Base-by-base conservation (phyloP, 768 basidiomycete species). In the Termitomyces heimii region DNA sequence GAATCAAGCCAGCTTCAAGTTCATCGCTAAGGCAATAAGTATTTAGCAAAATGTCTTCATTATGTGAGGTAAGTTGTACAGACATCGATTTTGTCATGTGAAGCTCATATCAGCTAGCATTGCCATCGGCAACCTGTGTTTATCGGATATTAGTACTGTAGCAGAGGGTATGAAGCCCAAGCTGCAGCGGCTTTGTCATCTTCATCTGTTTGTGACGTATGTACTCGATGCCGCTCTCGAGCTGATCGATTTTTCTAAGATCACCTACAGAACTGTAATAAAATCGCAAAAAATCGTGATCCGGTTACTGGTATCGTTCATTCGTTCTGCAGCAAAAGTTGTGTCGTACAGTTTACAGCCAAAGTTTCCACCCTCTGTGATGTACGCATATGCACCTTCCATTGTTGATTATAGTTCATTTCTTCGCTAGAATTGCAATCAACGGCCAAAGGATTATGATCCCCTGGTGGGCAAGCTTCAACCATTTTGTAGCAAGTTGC, bases 381-480 rank as follows among this genome's bases (percentile, higher is more conserved):
- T 56, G 83, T 84, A 66, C 44, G 77, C 67, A 10, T 40, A n/a
- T 52, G 26, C 22, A 5, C 14, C 12, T 35, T 37, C 10, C 13
- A 26, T 9, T 5, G 18, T 37, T 4, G 14, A 50, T 51, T 20
- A 10, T 7, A 3, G 26, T 37, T 20, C 0, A 22, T 42, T 14
- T 1, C 4, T 16, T 44, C 5, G 1, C 13, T 61, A 86, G 85
- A 78, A 79, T 59, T 86, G 85, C 67, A 79, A 80, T 57, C 75
- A 74, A 57, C 78, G 81, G 40, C 84, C 84, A 35, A 86, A 84
- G 62, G 78, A 80, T 59, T 73, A 71, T 22, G 84, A 87, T 28
- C 50, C 24, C 62, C 81, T 82, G 22, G 76, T 74, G 8, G 78
- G 77, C 22, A 24, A 39, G 39, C 45, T 55, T 43, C 32, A 79